Base-by-base conservation (phyloP, 1,139 yeast species). In the Geotrichum restrictum region DNA sequence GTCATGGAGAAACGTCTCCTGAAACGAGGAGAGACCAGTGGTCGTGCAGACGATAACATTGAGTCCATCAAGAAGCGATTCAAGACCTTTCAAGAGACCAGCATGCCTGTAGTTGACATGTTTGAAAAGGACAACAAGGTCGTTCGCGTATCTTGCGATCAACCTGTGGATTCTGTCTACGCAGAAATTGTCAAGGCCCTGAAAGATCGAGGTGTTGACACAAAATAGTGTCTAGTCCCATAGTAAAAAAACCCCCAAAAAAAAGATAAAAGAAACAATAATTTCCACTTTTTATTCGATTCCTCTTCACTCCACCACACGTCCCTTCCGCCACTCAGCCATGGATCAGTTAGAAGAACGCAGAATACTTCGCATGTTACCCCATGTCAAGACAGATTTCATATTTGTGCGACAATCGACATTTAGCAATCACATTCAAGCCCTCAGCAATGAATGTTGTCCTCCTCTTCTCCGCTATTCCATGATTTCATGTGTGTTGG, bases 21-120 rank as follows among this genome's bases (percentile, higher is more conserved):
- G 57, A 88, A 88, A 69, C 82, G 98, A 69, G 97, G 98, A 32
- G 86, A 91, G 74, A 91, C 97, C 16, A 83, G 94, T 65, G 98
- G 98, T 31, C 82, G 98, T 67, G 69, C 87, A 34, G 98, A 93
- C 69, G 98, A 93, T 68, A 93, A 93, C 70, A 79, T 85, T 56
- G 97, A 91, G 65, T 82, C 93, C 62, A 91, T 93, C 68, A 83
- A 78, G 65, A 91, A 93, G 74, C 80, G 98, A 69, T 93, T 93
- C 75, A 79, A 74, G 62, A 85, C 93, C 11, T 93, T 93, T 66
- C 69, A 83, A 52, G 95, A 89, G 45, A 89, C 98, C 6, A 84
- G 94, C 57, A 86, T 86, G 89, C 98, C 98, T 1, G 98, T 93
- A 13, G 89, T 93, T 43, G 87, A 89, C 54, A 81, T 88, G 70